A percentile compares a stretch with the other conserved stretches of the same genome.
phyloP scores from a whole-genome alignment of 495 filamentous ascomycete genomes.

The Neurospora africana region DNA sequence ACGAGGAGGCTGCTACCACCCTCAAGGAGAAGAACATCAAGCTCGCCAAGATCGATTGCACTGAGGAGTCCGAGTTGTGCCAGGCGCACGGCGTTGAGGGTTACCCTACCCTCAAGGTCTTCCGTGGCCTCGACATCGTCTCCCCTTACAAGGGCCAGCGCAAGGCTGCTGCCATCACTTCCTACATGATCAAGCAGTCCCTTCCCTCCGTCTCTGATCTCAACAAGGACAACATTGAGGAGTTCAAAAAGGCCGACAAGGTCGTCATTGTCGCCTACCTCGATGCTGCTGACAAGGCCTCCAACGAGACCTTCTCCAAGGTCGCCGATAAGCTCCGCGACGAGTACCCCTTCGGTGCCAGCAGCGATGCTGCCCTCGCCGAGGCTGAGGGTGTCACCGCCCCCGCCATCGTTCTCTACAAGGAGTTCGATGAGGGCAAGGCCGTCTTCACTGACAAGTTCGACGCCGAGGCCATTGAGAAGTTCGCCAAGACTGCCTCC shows the following conservation, averaged over 20 bases:
- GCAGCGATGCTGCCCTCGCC: constrained; percentile 70
- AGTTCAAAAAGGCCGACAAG: constrained; percentile 97
- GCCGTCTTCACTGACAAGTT: constrained; percentile 70
- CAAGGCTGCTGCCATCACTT: constrained; percentile 90
- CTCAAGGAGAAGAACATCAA: constrained; percentile 93
- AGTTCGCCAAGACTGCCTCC: constrained; percentile 74
- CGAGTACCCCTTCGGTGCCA: constrained; percentile 82
- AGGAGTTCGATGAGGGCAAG: constrained; percentile 97
- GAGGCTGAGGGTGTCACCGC: constrained; percentile 79
- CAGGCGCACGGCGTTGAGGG: constrained; percentile 83
- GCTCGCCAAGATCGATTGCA: constrained; percentile 93
- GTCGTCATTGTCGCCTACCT: constrained; percentile 89
- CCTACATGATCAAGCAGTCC: constrained; percentile 98
- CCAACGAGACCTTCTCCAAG: constrained; percentile 66
- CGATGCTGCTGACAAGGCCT: constrained; percentile 70
- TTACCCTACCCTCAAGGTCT: constrained; percentile 97
- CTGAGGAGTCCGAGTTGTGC: constrained; percentile 86
- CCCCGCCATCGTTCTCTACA: constrained; percentile 90
- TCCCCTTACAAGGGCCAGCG: constrained; percentile 79
- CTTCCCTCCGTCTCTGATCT: constrained; percentile 83
- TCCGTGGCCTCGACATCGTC: constrained; percentile 81
- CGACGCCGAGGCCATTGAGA: constrained; percentile 59
- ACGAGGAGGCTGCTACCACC: constrained; percentile 82
- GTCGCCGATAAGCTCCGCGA: constrained; percentile 82
- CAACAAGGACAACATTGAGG: constrained; percentile 68